These are phyloP conservation scores for Geum urbanum DNA, from an alignment of 306 rosid species.

Conservation along the genomic window DNA sequence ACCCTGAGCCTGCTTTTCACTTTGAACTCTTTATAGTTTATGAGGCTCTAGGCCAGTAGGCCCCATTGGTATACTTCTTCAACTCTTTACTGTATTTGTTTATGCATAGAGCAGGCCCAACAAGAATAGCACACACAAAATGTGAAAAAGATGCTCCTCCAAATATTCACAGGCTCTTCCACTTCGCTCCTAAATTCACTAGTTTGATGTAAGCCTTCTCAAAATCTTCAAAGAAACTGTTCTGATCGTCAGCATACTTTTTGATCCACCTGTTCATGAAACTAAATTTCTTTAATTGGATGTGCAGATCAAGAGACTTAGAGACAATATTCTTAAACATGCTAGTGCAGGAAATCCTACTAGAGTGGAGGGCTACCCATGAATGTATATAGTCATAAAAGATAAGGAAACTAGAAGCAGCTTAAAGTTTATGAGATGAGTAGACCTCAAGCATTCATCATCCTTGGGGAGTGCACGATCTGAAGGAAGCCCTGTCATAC, in stretches of 20 bases:
- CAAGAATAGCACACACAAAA: background rate
- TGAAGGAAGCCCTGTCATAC: constrained; percentile 92
- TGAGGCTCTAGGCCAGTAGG: background rate
- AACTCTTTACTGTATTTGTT: background rate
- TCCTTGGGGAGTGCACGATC: constrained; percentile 86
- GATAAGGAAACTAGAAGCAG: constrained; percentile 16
- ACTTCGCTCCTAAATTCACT: constrained; percentile 81
- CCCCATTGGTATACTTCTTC: background rate
- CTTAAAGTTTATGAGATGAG: constrained; percentile 22
- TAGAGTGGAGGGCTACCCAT: background rate
- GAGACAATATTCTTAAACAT: background rate
- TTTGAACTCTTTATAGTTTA: background rate
- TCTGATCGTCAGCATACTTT: constrained; percentile 67
- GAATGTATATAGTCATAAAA: background rate
- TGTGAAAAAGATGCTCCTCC: constrained; percentile 12
- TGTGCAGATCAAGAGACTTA: constrained; percentile 22
- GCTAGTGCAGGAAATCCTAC: background rate
- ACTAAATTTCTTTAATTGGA: constrained; percentile 18
- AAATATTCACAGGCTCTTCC: constrained; percentile 50
- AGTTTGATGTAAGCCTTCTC: constrained; percentile 71
- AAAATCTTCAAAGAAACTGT: constrained; percentile 75
- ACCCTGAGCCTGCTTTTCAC: background rate
- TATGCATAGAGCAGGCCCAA: background rate
- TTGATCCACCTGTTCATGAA: constrained; percentile 69
- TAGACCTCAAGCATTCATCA: constrained; percentile 83